Conservation (phyloP, 768 basidiomycete genomes). For the Leccinum olivaceopallidum region DNA sequence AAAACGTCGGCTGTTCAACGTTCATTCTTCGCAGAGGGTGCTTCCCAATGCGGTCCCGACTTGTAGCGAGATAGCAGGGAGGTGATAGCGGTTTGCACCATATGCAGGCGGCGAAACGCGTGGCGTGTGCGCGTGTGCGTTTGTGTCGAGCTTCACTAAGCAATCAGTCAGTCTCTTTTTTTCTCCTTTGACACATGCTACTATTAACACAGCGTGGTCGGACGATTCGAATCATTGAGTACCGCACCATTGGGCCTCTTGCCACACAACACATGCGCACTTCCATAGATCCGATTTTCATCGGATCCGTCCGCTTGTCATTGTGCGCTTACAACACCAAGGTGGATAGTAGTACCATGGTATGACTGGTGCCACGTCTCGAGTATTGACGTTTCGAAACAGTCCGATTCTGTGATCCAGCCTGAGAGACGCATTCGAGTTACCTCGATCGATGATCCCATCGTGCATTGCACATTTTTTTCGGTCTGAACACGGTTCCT, state of each 20-base stretch:
- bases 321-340: background rate
- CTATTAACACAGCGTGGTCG: background rate
- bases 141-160: background rate
- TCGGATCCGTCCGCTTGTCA: background rate
- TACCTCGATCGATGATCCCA: background rate
- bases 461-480: background rate
- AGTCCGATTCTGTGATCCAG: background rate
- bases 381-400: no score
- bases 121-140: background rate
- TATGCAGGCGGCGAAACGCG: background rate
- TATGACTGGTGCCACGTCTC: background rate
- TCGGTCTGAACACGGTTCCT: background rate
- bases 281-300: background rate
- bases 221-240: slow-evolving; percentile 1
- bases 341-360: background rate
- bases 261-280: background rate
- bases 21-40: background rate
- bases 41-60: background rate
- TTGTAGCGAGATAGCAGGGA: background rate
- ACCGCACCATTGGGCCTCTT: background rate
- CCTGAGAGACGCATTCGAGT: background rate
- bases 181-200: background rate
- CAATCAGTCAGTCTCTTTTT: background rate
- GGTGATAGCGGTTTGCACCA: background rate
- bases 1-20: background rate